These are phyloP conservation scores for Malus fusca DNA, from an alignment of 306 rosid species.

Conservation along the genomic window DNA sequence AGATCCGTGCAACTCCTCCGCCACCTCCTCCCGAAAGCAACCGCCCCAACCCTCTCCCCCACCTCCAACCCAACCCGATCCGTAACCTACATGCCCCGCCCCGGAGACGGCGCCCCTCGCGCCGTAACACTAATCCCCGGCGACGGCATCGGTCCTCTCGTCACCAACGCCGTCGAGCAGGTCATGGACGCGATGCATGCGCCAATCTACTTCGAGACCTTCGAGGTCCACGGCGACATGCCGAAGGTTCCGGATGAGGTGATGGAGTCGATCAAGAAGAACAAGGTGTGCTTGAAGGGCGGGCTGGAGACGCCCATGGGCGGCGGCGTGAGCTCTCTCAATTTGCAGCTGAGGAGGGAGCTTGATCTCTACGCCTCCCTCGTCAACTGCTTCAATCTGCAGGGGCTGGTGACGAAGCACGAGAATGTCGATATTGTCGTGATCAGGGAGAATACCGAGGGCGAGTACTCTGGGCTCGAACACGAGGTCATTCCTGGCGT, in stretches of 20 bases:
- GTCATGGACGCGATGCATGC: conserved; percentile 92
- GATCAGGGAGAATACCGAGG: conserved; percentile 81
- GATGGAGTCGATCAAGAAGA: conserved; percentile 68
- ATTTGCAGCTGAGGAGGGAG: conserved; percentile 68
- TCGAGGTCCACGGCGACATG: conserved; percentile 63
- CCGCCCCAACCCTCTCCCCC: conserved; percentile 15
- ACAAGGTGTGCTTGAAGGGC: conserved; percentile 81
- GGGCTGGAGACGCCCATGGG: conserved; percentile 77
- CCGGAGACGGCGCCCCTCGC: conserved; percentile 73
- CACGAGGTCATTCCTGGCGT: conserved; percentile 95
- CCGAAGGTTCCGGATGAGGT: conserved; percentile 54
- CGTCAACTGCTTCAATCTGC: conserved; percentile 70
- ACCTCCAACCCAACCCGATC: conserved; percentile 29
- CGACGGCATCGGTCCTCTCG: conserved; percentile 74
- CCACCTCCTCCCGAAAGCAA: neutral
- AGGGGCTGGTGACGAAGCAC: conserved; percentile 62
- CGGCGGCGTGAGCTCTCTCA: conserved; percentile 77
- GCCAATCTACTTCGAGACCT: conserved; percentile 65
- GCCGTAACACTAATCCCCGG: conserved; percentile 74
- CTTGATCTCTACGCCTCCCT: conserved; percentile 94
- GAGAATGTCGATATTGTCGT: conserved; percentile 80
- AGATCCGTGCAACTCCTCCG: conserved; percentile 29
- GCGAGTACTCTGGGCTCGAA: conserved; percentile 80
- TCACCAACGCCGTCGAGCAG: conserved; percentile 71
- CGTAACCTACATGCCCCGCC: conserved; percentile 84